phyloP scores from a whole-genome alignment of 1,139 yeast genomes.

The Candida sanyaensis region DNA sequence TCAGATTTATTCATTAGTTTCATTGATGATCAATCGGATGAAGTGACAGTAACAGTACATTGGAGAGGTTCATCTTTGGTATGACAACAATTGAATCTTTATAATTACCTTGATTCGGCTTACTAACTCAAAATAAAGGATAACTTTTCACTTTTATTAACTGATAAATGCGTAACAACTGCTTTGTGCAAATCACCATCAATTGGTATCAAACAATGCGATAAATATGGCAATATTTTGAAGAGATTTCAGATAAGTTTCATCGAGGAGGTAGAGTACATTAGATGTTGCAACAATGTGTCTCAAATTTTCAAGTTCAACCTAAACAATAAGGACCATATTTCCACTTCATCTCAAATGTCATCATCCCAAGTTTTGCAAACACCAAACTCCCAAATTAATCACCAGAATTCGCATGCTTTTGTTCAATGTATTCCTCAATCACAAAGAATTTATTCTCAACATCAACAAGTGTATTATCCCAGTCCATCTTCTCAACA shows the following conservation, averaged over 20 bases:
- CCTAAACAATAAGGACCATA: constrained; percentile 1
- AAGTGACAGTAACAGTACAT: constrained; percentile 14
- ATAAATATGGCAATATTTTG: constrained; percentile 19
- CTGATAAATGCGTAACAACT: constrained; percentile 17
- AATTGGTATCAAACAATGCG: constrained; percentile 26
- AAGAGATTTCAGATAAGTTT: constrained; percentile 24
- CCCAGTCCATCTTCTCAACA: not conserved
- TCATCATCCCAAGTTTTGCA: not conserved
- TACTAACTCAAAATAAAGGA: constrained; percentile 13
- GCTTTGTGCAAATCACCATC: constrained; percentile 24
- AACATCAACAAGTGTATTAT: not conserved
- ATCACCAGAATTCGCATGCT: not conserved
- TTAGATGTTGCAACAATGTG: constrained; percentile 13
- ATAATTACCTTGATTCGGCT: no score
- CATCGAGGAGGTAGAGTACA: constrained; percentile 12
- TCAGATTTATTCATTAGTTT: constrained; percentile 24
- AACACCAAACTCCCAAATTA: not conserved
- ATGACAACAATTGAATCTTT: constrained; percentile 10
- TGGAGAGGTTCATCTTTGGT: constrained; percentile 27
- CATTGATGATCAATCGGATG: constrained; percentile 9
- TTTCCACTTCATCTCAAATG: not conserved
- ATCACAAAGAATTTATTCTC: not conserved
- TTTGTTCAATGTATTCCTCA: not conserved
- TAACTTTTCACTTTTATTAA: constrained; percentile 15
- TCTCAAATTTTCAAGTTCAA: constrained; percentile 5